Percentiles rank a stretch among this genome's conserved stretches.
Evolutionary conservation across 192 early-diverging fungal genomes (phyloP).

Genomic region (Coemansia sp.): DNA sequence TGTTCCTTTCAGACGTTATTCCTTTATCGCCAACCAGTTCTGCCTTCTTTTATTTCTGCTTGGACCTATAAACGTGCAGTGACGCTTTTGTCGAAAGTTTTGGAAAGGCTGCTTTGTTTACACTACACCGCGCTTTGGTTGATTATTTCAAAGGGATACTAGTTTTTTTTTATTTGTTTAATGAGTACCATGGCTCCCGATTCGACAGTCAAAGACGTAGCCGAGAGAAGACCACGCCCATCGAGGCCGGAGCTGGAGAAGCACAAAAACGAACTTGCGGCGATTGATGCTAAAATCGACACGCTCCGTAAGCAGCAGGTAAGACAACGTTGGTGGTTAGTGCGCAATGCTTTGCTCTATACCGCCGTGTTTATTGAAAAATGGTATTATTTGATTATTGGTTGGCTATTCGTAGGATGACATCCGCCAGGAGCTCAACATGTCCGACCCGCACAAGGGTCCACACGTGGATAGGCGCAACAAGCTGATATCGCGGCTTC

Average conservation of each 20-base stretch:
- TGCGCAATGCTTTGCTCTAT: background rate
- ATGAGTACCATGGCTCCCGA: constrained; percentile 37
- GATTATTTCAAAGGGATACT: background rate
- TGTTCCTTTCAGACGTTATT: no score
- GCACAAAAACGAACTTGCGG: constrained; percentile 54
- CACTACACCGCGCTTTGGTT: no score
- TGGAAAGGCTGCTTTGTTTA: no score
- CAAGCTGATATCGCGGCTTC: constrained; percentile 61
- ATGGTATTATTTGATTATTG: no score
- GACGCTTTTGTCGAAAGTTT: no score
- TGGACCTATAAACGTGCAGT: no score
- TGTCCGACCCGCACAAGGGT: constrained; percentile 58
- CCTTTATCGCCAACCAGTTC: background rate
- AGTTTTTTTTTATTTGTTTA: background rate
- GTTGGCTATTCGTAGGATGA: constrained; percentile 45
- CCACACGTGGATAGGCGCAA: constrained; percentile 58
- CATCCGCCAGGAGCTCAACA: constrained; percentile 58
- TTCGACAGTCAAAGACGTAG: constrained; percentile 13
- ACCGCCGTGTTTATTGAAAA: no score
- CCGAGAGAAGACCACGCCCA: constrained; percentile 34
- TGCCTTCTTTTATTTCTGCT: background rate
- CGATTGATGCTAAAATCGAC: constrained; percentile 59
- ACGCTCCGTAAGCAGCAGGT: constrained; percentile 58
- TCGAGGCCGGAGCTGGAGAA: constrained; percentile 55
- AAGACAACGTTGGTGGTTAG: constrained; percentile 1